Evolutionary conservation across 768 basidiomycete genomes (phyloP).

Genomic region (Podaxis sp.): DNA sequence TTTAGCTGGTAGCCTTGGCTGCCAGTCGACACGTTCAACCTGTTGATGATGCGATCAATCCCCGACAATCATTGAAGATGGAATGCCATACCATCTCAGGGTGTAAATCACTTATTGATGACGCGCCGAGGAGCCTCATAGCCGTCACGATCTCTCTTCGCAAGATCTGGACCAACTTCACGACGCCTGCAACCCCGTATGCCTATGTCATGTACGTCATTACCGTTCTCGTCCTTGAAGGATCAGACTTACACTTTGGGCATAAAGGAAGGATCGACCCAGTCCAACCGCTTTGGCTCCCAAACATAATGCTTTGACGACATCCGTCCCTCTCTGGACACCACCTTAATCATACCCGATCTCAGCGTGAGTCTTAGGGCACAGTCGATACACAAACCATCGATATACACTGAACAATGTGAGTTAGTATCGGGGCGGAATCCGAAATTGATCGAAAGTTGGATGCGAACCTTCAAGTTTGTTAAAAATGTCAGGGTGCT

Average conservation of each 20-base stretch:
- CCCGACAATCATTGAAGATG: not conserved
- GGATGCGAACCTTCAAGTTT: slow-evolving; percentile 59
- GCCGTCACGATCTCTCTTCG: slow-evolving; percentile 74
- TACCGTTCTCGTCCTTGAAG: not conserved
- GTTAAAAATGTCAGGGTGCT: slow-evolving; percentile 73
- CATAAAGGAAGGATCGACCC: slow-evolving; percentile 84
- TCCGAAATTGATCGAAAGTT: not conserved
- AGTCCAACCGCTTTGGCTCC: slow-evolving; percentile 87
- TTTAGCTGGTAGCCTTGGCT: slow-evolving; percentile 39
- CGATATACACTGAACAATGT: slow-evolving; percentile 68
- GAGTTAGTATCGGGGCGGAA: slow-evolving; percentile 14
- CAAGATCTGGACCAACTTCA: slow-evolving; percentile 65
- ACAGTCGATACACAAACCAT: slow-evolving; percentile 46
- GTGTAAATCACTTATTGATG: slow-evolving; percentile 59
- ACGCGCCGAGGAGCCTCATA: slow-evolving; percentile 77
- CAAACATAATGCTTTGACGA: slow-evolving; percentile 86
- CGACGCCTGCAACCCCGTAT: slow-evolving; percentile 71
- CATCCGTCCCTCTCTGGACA: slow-evolving; percentile 43
- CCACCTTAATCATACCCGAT: slow-evolving; percentile 14
- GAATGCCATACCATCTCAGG: slow-evolving; percentile 66
- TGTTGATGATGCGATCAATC: slow-evolving; percentile 21
- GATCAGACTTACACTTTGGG: slow-evolving; percentile 63
- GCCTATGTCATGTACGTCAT: slow-evolving; percentile 44
- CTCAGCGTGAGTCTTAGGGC: not conserved
- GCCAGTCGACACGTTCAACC: slow-evolving; percentile 65